Conservation (phyloP, 2,329 filamentous ascomycete genomes). For the Ophiostoma tasmaniense region DNA sequence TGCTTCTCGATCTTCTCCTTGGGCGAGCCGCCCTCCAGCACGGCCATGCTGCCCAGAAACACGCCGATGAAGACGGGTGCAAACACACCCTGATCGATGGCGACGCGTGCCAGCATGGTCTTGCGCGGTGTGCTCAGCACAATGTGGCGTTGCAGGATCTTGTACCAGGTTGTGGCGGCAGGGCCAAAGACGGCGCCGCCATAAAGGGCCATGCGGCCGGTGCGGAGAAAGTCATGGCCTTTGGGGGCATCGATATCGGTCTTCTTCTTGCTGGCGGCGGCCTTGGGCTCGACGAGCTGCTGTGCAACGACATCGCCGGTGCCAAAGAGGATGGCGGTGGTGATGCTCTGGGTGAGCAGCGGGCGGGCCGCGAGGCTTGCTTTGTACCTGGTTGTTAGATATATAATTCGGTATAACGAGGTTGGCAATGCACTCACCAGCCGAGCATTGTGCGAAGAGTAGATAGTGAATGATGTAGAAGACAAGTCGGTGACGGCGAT, state of each 20-base stretch:
- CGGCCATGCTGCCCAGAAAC: constrained; percentile 78
- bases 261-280: constrained; percentile 40
- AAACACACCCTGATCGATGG: constrained; percentile 72
- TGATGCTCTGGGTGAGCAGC: constrained; percentile 81
- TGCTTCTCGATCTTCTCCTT: constrained; percentile 62
- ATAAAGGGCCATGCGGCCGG: constrained; percentile 71
- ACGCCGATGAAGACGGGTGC: constrained; percentile 73
- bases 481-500: background rate
- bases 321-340: constrained; percentile 84
- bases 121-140: constrained; percentile 53
- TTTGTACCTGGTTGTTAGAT: constrained; percentile 61
- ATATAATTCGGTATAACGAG: background rate
- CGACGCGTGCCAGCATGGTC: constrained; percentile 70
- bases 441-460: constrained; percentile 15
- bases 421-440: constrained; percentile 13
- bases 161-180: constrained; percentile 79
- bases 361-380: constrained; percentile 70
- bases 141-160: constrained; percentile 64
- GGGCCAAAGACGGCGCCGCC: constrained; percentile 81
- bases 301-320: constrained; percentile 87
- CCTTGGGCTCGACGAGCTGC: constrained; percentile 63
- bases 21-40: constrained; percentile 58
- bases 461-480: background rate
- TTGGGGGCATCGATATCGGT: background rate
- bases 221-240: constrained; percentile 60